Conservation (phyloP, 306 rosid genomes). For the Cicer cuneatum region DNA sequence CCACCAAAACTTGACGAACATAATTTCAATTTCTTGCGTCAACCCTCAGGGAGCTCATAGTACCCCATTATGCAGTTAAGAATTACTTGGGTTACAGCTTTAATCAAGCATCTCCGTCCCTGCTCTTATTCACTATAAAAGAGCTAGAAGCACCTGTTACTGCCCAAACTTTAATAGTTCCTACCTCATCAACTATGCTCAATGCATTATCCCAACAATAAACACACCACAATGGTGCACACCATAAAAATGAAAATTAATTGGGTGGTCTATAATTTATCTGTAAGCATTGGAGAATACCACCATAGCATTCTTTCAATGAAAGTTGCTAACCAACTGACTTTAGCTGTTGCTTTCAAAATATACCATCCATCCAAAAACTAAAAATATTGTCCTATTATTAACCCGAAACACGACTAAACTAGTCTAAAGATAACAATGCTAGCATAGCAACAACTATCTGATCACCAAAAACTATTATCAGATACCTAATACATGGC, state of each 20-base stretch:
- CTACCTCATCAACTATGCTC: constrained; percentile 9
- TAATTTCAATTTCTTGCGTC: no score
- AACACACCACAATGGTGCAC: constrained; percentile 31
- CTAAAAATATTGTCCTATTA: constrained; percentile 33
- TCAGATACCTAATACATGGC: constrained; percentile 47
- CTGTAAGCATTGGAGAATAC: constrained; percentile 12
- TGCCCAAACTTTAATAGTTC: neutral
- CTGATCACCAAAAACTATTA: constrained; percentile 48
- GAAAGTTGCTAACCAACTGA: constrained; percentile 48
- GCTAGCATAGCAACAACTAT: constrained; percentile 53
- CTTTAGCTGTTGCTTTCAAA: constrained; percentile 48
- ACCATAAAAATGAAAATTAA: constrained; percentile 1
- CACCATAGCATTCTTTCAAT: constrained; percentile 43
- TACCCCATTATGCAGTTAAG: no score
- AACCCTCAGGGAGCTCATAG: no score
- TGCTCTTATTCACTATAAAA: no score
- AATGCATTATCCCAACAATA: neutral
- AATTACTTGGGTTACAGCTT: no score
- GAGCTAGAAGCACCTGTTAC: no score
- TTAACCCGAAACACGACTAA: constrained; percentile 48
- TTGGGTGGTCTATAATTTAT: neutral
- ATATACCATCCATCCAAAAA: constrained; percentile 52
- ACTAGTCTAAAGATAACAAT: constrained; percentile 56
- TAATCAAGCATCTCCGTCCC: no score
- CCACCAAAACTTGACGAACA: no score